phyloP scores from a whole-genome alignment of 2,329 filamentous ascomycete genomes.

The Plenodomus biglobosus region DNA sequence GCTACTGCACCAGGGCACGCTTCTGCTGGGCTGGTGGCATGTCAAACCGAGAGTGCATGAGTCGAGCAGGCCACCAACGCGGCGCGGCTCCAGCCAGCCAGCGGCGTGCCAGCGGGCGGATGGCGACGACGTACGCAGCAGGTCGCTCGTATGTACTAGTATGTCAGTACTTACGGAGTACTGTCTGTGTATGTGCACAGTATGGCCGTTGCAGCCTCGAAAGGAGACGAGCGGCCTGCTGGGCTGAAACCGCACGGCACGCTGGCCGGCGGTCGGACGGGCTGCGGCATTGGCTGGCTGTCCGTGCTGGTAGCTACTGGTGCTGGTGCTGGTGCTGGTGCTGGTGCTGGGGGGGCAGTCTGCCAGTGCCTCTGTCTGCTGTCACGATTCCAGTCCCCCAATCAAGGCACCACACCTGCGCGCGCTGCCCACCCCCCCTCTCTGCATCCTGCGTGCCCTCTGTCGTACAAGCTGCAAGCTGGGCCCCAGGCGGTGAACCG shows the following conservation, averaged over 20 bases:
- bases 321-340: not conserved
- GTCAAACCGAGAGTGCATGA: conserved; percentile 12
- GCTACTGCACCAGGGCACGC: too few species aligned
- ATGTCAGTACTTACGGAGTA: too few species aligned
- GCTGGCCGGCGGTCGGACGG: too few species aligned
- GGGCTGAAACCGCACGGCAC: not conserved
- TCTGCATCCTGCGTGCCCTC: not conserved
- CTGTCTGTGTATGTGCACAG: too few species aligned
- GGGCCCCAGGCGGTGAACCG: not conserved
- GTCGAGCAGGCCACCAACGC: conserved; percentile 3
- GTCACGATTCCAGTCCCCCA: too few species aligned
- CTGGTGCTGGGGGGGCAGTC: too few species aligned
- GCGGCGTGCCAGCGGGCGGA: too few species aligned
- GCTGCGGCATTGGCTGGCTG: conserved; percentile 1
- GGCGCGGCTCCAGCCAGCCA: conserved; percentile 4
- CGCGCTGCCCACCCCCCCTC: not conserved
- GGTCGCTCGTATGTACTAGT: too few species aligned
- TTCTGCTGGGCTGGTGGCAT: too few species aligned
- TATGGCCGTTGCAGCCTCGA: conserved; percentile 6
- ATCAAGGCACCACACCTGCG: not conserved
- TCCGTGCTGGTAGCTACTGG: conserved; percentile 3
- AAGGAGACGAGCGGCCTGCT: not conserved
- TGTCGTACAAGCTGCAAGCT: not conserved
- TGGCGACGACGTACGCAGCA: too few species aligned
- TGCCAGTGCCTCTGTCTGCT: not conserved